These are phyloP conservation scores for Trifolium fragiferum DNA, from an alignment of 306 rosid species.

Conservation along the genomic window DNA sequence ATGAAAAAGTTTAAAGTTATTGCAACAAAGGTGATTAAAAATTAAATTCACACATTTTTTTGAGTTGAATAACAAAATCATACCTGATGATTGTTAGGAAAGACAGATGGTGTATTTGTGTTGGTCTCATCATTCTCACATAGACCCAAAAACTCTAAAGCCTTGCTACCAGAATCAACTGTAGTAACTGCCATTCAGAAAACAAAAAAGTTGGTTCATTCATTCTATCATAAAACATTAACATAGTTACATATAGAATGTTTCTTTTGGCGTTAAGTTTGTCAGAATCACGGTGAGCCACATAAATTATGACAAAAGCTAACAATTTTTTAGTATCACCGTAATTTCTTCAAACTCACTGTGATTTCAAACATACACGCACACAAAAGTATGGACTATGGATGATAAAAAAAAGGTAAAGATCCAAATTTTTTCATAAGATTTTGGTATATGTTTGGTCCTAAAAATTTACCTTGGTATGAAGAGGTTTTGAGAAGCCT, in stretches of 20 bases:
- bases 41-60: slow-evolving; percentile 30
- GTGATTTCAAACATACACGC: too few relatives aligned
- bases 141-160: slow-evolving; percentile 87
- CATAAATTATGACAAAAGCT: too few relatives aligned
- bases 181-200: slow-evolving; percentile 74
- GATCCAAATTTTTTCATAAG: neutral
- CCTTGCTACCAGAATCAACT: slow-evolving; percentile 97
- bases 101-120: slow-evolving; percentile 56
- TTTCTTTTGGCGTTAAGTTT: too few relatives aligned
- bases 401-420: slow-evolving; percentile 10
- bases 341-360: too few relatives aligned
- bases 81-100: slow-evolving; percentile 67
- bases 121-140: slow-evolving; percentile 56
- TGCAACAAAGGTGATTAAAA: slow-evolving; percentile 8
- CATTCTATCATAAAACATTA: neutral
- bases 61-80: slow-evolving; percentile 33
- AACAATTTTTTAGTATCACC: too few relatives aligned
- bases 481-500: slow-evolving; percentile 83
- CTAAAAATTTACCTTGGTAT: slow-evolving; percentile 68
- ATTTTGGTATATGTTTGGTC: neutral
- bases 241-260: neutral
- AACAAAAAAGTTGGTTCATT: neutral
- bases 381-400: neutral
- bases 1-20: neutral
- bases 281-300: too few relatives aligned